These are phyloP conservation scores for Eustoma russellianum DNA, from an alignment of 257 asterid genomes.

Conservation along the genomic window DNA sequence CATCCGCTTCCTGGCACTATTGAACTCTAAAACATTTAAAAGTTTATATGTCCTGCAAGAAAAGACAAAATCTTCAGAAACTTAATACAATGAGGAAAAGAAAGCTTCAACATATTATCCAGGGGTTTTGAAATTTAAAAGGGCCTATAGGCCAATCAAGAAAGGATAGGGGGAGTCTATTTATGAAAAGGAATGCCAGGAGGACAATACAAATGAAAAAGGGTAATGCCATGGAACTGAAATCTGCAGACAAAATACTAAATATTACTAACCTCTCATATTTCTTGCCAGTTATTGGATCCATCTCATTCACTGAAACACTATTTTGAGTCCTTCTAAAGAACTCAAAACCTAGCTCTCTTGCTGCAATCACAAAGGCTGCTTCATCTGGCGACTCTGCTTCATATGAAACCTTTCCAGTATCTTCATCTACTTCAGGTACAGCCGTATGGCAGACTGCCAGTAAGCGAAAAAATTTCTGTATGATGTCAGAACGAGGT, in stretches of 20 bases:
- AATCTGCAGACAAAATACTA: conserved; percentile 1
- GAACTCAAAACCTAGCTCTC: conserved; percentile 89
- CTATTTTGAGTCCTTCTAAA: conserved; percentile 61
- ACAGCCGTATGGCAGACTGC: conserved; percentile 92
- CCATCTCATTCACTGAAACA: conserved; percentile 57
- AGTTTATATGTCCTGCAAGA: conserved; percentile 64
- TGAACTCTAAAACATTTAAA: conserved; percentile 66
- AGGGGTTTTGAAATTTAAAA: neutral
- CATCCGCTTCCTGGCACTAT: conserved; percentile 87
- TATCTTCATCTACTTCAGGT: conserved; percentile 67
- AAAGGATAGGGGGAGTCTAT: neutral
- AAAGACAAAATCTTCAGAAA: neutral
- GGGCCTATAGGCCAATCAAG: neutral
- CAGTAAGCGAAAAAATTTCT: conserved; percentile 61
- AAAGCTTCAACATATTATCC: too few relatives aligned
- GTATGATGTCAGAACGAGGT: conserved; percentile 42
- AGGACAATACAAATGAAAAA: too few relatives aligned
- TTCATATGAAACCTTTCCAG: conserved; percentile 61
- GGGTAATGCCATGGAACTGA: neutral
- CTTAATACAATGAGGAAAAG: too few relatives aligned
- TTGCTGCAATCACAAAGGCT: conserved; percentile 89
- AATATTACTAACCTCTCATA: conserved; percentile 53
- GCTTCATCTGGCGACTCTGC: conserved; percentile 99
- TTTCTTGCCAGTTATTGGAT: conserved; percentile 43
- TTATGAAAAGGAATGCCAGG: neutral